phyloP scores from a whole-genome alignment of 805 yeast genomes.

The Zygoascus flipseniorum region DNA sequence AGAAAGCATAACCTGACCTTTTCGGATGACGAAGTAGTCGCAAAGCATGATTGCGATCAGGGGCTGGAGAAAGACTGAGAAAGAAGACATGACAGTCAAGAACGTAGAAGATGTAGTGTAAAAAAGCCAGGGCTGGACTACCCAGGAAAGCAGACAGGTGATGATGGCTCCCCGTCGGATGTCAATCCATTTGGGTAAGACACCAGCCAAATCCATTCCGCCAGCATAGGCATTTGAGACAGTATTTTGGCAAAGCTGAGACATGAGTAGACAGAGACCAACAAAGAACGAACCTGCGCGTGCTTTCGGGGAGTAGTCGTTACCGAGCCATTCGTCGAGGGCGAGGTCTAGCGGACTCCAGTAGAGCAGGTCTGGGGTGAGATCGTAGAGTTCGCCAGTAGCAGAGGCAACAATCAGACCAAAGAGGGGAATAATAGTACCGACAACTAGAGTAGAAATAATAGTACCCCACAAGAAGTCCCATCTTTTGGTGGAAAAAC shows the following conservation, averaged over 20 bases:
- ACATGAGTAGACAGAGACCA: slow-evolving; percentile 16
- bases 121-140: slow-evolving; percentile 35
- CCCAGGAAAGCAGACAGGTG: slow-evolving; percentile 24
- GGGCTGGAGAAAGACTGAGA: slow-evolving; percentile 35
- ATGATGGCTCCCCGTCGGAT: slow-evolving; percentile 35
- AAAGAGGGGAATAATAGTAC: slow-evolving; percentile 39
- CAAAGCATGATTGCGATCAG: slow-evolving; percentile 30
- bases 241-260: slow-evolving; percentile 5
- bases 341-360: slow-evolving; percentile 40
- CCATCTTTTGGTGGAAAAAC: slow-evolving; percentile 34
- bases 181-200: slow-evolving; percentile 36
- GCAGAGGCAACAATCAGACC: slow-evolving; percentile 42
- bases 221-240: slow-evolving; percentile 37
- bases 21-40: slow-evolving; percentile 35
- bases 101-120: slow-evolving; percentile 31
- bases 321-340: slow-evolving; percentile 32
- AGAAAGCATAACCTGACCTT: slow-evolving; percentile 31
- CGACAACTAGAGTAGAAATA: slow-evolving; percentile 33
- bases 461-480: slow-evolving; percentile 33
- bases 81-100: slow-evolving; percentile 30
- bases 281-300: slow-evolving; percentile 44
- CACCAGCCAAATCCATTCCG: slow-evolving; percentile 45
- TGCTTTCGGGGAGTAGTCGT: slow-evolving; percentile 30
- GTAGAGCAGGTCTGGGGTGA: slow-evolving; percentile 17
- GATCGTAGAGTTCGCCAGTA: slow-evolving; percentile 32